Base-by-base conservation (phyloP, 768 basidiomycete genomes). In the Kwoniella sp. region DNA sequence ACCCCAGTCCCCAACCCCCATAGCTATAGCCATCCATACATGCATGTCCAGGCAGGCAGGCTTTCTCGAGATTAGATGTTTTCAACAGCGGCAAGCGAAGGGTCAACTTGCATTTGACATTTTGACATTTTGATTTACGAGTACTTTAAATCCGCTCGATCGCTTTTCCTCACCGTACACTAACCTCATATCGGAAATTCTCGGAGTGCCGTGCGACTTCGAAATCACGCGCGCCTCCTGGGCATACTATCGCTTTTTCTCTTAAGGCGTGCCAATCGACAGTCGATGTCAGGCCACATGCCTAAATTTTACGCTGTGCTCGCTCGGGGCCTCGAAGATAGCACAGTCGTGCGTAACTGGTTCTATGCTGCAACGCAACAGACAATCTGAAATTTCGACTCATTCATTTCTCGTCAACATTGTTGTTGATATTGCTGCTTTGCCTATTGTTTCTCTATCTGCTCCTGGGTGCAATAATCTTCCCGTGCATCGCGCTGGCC, bases 301-400 rank as follows among this genome's bases (percentile, higher is more conserved):
- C 58, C 58, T 60, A 60, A 17, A 25, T 24, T 5, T 24, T 49
- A 24, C 22, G 6, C 48, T 15, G n/a, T n/a, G 15, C 49, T 17
- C 13, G 37, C 36, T 53, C 37, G 58, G 58, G 58, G 58, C 58
- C 58, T 60, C 58, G 19, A 19, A 46, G 40, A 24, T 33, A 22
- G 58, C 22, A 26, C 22, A 24, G 48, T 44, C 40, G 40, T 49
- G 57, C 33, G n/a, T n/a, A n/a, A n/a, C n/a, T n/a, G n/a, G n/a
- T n/a, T n/a, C n/a, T n/a, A 27, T 33, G 49, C 46, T 33, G 49
- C 30, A 49, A 30, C 3, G 30, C 26, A 2, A 12, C 19, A 46
- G 26, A 33, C 36, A 27, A 60, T 51, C 50, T 52, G 49, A 53
- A 52, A 53, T 60, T 60, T 60, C 50, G 33, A 27, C 27, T 26